phyloP scores from a whole-genome alignment of 768 basidiomycete species.

The button mushroom (Agaricus bisporus) region DNA sequence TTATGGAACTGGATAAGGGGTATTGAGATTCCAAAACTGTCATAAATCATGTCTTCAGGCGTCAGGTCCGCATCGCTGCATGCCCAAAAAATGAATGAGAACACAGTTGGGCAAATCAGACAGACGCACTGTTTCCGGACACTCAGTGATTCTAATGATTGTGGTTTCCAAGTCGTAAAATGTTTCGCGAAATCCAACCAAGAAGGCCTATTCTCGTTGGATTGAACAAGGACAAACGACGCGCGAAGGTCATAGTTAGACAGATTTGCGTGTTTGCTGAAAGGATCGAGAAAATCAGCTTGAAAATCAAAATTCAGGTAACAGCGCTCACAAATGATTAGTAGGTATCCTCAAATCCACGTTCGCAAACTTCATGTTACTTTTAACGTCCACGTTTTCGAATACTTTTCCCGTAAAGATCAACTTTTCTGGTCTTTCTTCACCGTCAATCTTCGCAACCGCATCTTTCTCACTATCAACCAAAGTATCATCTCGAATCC shows the following conservation, averaged over 20 bases:
- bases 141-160: conserved; percentile 9
- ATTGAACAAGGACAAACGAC: conserved; percentile 26
- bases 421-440: conserved; percentile 9
- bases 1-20: conserved; percentile 29
- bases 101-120: conserved; percentile 18
- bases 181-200: conserved; percentile 21
- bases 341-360: conserved; percentile 24
- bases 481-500: conserved; percentile 11
- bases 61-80: not conserved
- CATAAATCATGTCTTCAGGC: conserved; percentile 22
- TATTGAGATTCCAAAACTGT: conserved; percentile 27
- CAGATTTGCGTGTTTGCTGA: too few species aligned
- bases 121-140: conserved; percentile 20
- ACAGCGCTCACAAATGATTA: conserved; percentile 22
- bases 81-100: not conserved
- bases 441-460: not conserved
- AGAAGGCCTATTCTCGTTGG: conserved; percentile 20
- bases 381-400: conserved; percentile 19
- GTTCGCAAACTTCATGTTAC: conserved; percentile 18
- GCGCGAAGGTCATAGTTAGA: too few species aligned
- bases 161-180: conserved; percentile 26
- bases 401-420: conserved; percentile 26
- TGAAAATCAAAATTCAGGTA: not conserved
- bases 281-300: conserved; percentile 31
- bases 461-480: not conserved